Base-by-base conservation (phyloP, 176 grass and related monocot genomes). In the Musa acuminata region DNA sequence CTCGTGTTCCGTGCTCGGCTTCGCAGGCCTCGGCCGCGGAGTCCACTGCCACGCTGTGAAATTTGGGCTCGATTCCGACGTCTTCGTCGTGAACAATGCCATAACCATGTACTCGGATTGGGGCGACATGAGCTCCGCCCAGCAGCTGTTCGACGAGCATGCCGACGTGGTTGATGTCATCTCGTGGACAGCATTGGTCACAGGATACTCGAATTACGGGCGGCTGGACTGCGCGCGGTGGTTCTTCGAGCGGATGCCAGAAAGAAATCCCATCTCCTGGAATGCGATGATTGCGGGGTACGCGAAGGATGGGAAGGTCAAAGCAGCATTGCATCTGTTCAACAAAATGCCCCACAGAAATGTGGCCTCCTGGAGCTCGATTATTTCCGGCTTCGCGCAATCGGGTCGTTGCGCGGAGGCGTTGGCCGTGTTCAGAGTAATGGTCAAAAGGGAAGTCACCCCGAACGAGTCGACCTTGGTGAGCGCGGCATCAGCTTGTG, bases 41-140 rank as follows among this genome's bases (percentile, higher is more conserved):
- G 83, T 49, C 77, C 87, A 78, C 85, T 2, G 89, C 85, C 69
- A 78, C 77, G 2, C 82, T 66, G 77, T 63, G 80, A 63, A 72
- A 55, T 35, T 62, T 8, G 78, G 78, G 48, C 57, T 80, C 29
- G 78, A 72, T 48, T 72, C 55, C 1, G 78, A 80, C 48, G 78
- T 80, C 12, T 80, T 52, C 21, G 49, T 80, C 16, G 49, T 80
- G 7, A 80, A 80, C 68, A 80, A 80, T n/a, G 69, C 69, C 48
- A 80, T 80, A 68, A 64, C 69, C 11, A 64, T 80, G 78, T 80
- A 80, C 29, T 72, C 78, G 13, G 69, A 43, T 11, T 73, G 26
- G 29, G 69, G 69, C 20, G 68, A 72, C 78, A 80, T 73, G 68
- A 29, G 8, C 55, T 51, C 78, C 9, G 78, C 78, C 20, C 78